phyloP scores from a whole-genome alignment of 139 green algal genomes.

The Coelastrella sp. region DNA sequence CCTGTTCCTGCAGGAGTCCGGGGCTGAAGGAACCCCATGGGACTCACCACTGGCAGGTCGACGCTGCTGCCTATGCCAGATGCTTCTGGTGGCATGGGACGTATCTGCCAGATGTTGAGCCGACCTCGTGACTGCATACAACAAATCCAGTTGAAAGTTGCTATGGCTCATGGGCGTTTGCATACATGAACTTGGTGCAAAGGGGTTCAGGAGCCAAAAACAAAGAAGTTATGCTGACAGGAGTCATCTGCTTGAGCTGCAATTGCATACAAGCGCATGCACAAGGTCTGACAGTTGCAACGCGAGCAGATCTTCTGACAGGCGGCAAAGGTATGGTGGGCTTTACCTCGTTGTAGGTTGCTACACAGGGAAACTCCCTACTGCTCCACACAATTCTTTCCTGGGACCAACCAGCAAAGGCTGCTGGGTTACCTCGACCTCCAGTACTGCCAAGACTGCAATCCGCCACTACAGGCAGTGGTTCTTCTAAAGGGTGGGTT shows the following conservation, averaged over 20 bases:
- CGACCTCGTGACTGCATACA: conserved; percentile 43
- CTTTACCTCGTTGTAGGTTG: conserved; percentile 71
- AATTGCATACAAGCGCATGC: no score
- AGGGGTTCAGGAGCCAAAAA: no score
- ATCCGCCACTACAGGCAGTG: conserved; percentile 62
- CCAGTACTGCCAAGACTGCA: conserved; percentile 23
- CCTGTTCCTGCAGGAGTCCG: neutral
- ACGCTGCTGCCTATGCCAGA: conserved; percentile 48
- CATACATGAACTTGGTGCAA: no score
- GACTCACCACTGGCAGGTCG: conserved; percentile 51
- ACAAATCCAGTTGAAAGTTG: no score
- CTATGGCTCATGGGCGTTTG: no score
- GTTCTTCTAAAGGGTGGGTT: conserved; percentile 71
- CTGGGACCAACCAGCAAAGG: conserved; percentile 53
- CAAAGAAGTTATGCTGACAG: no score
- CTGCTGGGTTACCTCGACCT: neutral
- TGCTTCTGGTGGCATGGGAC: neutral
- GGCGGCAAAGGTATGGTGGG: no score
- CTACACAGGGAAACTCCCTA: conserved; percentile 63
- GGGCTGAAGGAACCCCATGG: neutral
- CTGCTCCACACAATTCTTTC: conserved; percentile 75
- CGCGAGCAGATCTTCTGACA: no score
- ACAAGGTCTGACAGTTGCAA: no score
- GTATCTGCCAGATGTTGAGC: conserved; percentile 59
- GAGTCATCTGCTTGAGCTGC: no score